Base-by-base conservation (phyloP, 140 eudicot genomes). In the Bidens hawaiensis region DNA sequence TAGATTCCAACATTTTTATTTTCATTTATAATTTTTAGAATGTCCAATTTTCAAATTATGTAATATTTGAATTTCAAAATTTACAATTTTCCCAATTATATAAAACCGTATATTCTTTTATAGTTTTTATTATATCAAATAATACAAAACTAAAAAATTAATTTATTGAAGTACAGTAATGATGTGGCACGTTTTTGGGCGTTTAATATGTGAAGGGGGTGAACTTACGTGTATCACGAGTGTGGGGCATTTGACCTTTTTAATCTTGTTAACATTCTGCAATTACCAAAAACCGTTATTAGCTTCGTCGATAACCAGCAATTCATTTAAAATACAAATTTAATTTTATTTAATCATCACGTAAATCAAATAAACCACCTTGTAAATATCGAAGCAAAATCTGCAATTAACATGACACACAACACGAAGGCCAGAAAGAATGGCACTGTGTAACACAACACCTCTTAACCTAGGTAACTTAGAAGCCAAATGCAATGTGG, bases 401-500 rank as follows among this genome's bases (percentile, higher is more conserved):
- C 80, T 62, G 73, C 82, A 93, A 60, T 88, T 85, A 51, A 79
- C 94, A 41, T 85, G 99, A 62, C 99, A 93, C 18, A 93, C 84
- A 23, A 93, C 99, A 62, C 99, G 97, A 65, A 93, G 95, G 46
- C 99, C 99, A 53, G 96, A 93, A 53, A 93, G 95, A 69, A 93
- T 93, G 25, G 96, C 96, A 83, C 96, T 93, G 76, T 93, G 99
- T 76, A 93, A 77, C 63, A 93, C 96, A 1, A 93, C 99, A 18
- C 99, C 99, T 78, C 99, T 85, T 76, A 93, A 69, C 67, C 99
- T 72, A 14, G 94, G 96, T 43, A 93, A 71, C 52, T 78, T 78
- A 50, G 99, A 73, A 34, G 99, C 99, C 71, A 93, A 72, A 60
- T 88, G 99, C 63, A 93, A 62, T 6, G 99, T 93, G 48, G 99